Conservation (phyloP, 495 filamentous ascomycete genomes). For the Xylaria acuta region DNA sequence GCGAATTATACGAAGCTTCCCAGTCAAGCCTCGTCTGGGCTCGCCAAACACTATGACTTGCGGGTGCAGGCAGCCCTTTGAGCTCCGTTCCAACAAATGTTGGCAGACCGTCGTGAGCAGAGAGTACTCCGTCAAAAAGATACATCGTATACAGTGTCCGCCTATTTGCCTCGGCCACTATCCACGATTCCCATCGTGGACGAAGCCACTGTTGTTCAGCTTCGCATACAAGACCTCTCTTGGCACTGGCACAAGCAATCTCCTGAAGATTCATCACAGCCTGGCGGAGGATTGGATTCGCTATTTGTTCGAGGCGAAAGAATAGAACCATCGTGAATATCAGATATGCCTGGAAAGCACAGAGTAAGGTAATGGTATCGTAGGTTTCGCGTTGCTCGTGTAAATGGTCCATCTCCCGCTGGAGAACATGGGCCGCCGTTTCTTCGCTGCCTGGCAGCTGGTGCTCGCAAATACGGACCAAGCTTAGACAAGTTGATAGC, state of each 20-base stretch:
- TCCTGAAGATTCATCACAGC: slow-evolving; percentile 56
- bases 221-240: slow-evolving; percentile 49
- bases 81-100: slow-evolving; percentile 55
- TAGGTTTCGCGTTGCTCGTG: slow-evolving; percentile 41
- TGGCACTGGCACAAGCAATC: slow-evolving; percentile 47
- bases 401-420: slow-evolving; percentile 50
- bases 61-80: slow-evolving; percentile 46
- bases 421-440: slow-evolving; percentile 40
- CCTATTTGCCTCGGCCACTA: slow-evolving; percentile 52
- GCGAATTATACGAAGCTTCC: slow-evolving; percentile 51
- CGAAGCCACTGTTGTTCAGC: slow-evolving; percentile 46
- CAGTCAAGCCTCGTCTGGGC: slow-evolving; percentile 43
- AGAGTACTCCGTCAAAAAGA: slow-evolving; percentile 54
- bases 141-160: slow-evolving; percentile 58
- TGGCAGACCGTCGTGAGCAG: slow-evolving; percentile 48
- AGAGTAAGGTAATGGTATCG: slow-evolving; percentile 46
- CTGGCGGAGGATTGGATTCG: slow-evolving; percentile 41
- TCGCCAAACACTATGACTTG: slow-evolving; percentile 47
- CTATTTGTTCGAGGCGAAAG: slow-evolving; percentile 41
- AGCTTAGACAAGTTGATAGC: slow-evolving; percentile 52
- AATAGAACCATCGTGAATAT: slow-evolving; percentile 54
- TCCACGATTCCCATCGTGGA: slow-evolving; percentile 58
- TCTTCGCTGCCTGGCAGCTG: slow-evolving; percentile 49
- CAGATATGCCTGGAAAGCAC: slow-evolving; percentile 57
- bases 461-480: slow-evolving; percentile 50